Conservation (phyloP, 257 asterid genomes). For the Coffea eugenioides region DNA sequence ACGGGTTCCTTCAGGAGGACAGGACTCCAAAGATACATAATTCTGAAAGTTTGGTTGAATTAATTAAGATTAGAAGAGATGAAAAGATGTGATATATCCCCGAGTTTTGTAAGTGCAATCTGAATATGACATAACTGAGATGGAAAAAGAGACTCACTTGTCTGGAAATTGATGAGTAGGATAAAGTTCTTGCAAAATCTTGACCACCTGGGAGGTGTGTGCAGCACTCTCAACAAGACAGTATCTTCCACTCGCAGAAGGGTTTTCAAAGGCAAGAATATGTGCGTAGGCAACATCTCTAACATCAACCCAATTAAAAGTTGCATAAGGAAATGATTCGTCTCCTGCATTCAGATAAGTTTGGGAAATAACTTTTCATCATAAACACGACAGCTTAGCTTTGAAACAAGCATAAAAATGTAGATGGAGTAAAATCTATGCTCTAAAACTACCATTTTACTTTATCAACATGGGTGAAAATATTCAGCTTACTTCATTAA, state of each 20-base stretch:
- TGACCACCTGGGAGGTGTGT: conserved; percentile 44
- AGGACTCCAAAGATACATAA: too few species aligned
- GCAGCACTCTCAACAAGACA: conserved; percentile 45
- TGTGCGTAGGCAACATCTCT: conserved; percentile 76
- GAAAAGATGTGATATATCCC: background rate
- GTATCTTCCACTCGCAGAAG: conserved; percentile 69
- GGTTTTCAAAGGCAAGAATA: conserved; percentile 55
- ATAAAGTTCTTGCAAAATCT: conserved; percentile 44
- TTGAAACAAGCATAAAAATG: too few species aligned
- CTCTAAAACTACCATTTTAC: too few species aligned
- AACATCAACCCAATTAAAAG: conserved; percentile 55
- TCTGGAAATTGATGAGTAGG: conserved; percentile 48
- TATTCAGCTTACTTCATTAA: too few species aligned
- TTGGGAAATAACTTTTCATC: background rate
- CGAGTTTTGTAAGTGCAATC: too few species aligned
- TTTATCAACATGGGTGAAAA: too few species aligned
- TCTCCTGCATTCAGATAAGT: conserved; percentile 25
- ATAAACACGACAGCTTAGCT: background rate
- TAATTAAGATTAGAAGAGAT: too few species aligned
- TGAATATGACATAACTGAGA: background rate
- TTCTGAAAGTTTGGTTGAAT: too few species aligned
- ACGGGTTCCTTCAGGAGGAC: too few species aligned
- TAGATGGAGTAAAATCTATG: too few species aligned
- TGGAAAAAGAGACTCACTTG: conserved; percentile 36
- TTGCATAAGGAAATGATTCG: conserved; percentile 24